Percentiles rank a stretch among this genome's conserved stretches.
Evolutionary conservation across 192 early-diverging fungal species (phyloP).

Genomic region (Paraglomus brasilianum): DNA sequence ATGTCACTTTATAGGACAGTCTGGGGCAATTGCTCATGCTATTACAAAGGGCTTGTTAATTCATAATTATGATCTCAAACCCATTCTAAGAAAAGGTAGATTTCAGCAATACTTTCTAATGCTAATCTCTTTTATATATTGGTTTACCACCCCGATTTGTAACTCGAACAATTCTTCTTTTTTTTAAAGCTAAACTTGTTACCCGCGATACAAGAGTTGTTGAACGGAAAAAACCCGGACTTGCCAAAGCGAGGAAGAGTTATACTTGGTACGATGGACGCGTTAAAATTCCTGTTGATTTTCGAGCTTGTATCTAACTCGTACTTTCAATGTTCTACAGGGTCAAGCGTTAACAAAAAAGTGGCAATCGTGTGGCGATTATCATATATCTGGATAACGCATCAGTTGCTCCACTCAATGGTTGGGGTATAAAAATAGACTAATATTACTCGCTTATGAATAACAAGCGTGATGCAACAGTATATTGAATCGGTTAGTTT

Average conservation of each 20-base stretch:
- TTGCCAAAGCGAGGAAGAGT: conserved; percentile 89
- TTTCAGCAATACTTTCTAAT: neutral
- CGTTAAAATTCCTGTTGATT: too few relatives aligned
- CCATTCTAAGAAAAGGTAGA: conserved; percentile 52
- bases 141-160: neutral
- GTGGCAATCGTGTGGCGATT: too few relatives aligned
- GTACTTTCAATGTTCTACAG: conserved; percentile 46
- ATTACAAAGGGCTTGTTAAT: conserved; percentile 70
- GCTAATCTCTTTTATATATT: neutral
- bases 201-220: conserved; percentile 72
- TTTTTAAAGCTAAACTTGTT: conserved; percentile 47
- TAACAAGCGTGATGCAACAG: too few relatives aligned
- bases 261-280: conserved; percentile 76
- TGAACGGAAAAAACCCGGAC: conserved; percentile 96
- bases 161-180: too few relatives aligned
- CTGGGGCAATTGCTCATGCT: conserved; percentile 81
- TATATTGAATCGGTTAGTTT: too few relatives aligned
- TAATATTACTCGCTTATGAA: too few relatives aligned
- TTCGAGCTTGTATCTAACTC: too few relatives aligned
- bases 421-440: too few relatives aligned
- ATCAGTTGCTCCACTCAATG: too few relatives aligned
- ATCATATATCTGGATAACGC: too few relatives aligned
- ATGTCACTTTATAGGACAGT: conserved; percentile 60
- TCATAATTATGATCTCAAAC: conserved; percentile 60
- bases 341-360: conserved; percentile 50